Percentiles rank a stretch among this genome's conserved stretches.
phyloP scores from a whole-genome alignment of 2,329 filamentous ascomycete genomes.

The Tothia fuscella region DNA sequence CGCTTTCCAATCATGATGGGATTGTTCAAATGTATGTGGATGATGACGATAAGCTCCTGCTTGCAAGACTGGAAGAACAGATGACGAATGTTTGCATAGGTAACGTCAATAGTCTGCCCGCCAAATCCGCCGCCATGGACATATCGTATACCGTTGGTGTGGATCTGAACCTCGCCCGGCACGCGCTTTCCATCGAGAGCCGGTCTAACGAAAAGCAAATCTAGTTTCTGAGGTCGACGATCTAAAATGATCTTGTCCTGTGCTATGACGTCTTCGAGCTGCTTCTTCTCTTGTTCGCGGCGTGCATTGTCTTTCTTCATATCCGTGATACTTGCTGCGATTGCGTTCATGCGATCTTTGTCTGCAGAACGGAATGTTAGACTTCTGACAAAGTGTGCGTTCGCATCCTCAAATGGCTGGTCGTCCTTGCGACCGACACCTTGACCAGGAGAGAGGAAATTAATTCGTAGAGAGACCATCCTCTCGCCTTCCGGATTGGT shows the following conservation, averaged over 20 bases:
- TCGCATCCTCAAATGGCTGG: constrained; percentile 92
- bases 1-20: constrained; percentile 98
- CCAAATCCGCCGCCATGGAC: constrained; percentile 41
- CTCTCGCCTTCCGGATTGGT: constrained; percentile 85
- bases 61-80: constrained; percentile 97
- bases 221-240: constrained; percentile 77
- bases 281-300: constrained; percentile 96
- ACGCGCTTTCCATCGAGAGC: constrained; percentile 95
- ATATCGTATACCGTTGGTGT: constrained; percentile 97
- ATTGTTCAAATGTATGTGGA: constrained; percentile 95
- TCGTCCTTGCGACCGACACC: constrained; percentile 96
- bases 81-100: constrained; percentile 98
- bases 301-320: constrained; percentile 88
- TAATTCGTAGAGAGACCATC: constrained; percentile 88
- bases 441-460: constrained; percentile 92
- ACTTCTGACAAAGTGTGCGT: constrained; percentile 90
- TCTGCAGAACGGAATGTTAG: constrained; percentile 90
- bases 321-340: constrained; percentile 86
- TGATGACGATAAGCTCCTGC: constrained; percentile 93
- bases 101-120: constrained; percentile 75
- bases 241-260: constrained; percentile 97
- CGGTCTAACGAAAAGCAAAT: constrained; percentile 91
- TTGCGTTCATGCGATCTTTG: constrained; percentile 76
- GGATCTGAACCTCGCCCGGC: constrained; percentile 89
- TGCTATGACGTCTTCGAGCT: constrained; percentile 97